A percentile compares a stretch with the other conserved stretches of the same genome.
These are phyloP conservation scores for Leccinum ponderosum DNA, from an alignment of 1,284 basidiomycete genomes.

Conservation along the genomic window DNA sequence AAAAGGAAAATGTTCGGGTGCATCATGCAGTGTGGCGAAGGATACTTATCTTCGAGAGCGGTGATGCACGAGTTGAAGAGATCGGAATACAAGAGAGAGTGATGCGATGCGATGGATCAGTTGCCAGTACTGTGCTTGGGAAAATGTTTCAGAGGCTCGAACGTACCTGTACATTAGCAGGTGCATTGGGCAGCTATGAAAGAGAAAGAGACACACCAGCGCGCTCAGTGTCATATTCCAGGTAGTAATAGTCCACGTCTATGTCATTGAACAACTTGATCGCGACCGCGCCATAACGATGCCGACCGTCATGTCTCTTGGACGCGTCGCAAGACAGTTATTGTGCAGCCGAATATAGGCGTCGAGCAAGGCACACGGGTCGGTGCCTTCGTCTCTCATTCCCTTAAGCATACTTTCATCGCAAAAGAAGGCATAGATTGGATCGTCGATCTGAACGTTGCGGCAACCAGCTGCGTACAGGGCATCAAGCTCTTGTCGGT, in stretches of 20 bases:
- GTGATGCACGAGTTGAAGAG: too few relatives aligned
- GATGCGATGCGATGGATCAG: too few relatives aligned
- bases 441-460: background rate
- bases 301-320: slow-evolving; percentile 25
- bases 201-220: background rate
- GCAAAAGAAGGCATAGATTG: slow-evolving; percentile 68
- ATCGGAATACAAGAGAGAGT: too few relatives aligned
- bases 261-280: slow-evolving; percentile 71
- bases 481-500: background rate
- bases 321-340: slow-evolving; percentile 57
- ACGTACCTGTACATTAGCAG: slow-evolving; percentile 11
- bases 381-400: background rate
- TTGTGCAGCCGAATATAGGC: slow-evolving; percentile 52
- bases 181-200: background rate
- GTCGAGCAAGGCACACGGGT: background rate
- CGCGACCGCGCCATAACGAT: slow-evolving; percentile 67
- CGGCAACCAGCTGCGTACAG: background rate
- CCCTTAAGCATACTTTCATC: slow-evolving; percentile 34
- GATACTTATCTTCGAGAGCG: too few relatives aligned
- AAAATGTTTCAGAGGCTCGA: background rate
- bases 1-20: too few relatives aligned
- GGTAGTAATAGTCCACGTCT: slow-evolving; percentile 74
- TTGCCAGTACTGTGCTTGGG: slow-evolving; percentile 28
- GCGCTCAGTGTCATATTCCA: slow-evolving; percentile 25
- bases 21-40: too few relatives aligned